phyloP scores from a whole-genome alignment of 805 yeast species.

The Nakazawaea holstii region DNA sequence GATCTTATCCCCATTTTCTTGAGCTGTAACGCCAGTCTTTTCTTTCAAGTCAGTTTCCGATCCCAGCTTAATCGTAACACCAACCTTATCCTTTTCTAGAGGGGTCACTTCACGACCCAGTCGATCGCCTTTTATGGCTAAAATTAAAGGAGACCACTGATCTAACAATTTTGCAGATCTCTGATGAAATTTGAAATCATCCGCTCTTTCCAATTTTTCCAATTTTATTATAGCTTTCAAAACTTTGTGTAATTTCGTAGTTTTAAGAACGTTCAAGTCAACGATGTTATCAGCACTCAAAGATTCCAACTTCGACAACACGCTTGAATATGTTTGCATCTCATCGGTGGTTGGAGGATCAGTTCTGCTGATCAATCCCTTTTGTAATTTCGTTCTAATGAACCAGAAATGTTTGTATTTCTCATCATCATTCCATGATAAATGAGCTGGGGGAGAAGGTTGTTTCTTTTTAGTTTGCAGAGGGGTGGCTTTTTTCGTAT shows the following conservation, averaged over 20 bases:
- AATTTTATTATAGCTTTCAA: conserved; percentile 40
- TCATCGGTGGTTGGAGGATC: conserved; percentile 37
- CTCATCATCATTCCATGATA: conserved; percentile 27
- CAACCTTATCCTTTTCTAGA: background rate
- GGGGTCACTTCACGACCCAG: background rate
- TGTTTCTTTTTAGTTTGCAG: conserved; percentile 1
- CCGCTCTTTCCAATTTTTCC: conserved; percentile 33
- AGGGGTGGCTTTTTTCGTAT: background rate
- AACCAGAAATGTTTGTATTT: conserved; percentile 40
- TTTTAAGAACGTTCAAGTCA: conserved; percentile 31
- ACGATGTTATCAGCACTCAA: conserved; percentile 27
- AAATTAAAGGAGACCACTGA: conserved; percentile 28
- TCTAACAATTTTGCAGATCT: conserved; percentile 34
- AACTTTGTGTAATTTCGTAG: conserved; percentile 48
- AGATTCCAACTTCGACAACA: conserved; percentile 34
- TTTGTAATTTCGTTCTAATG: conserved; percentile 43
- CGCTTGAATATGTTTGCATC: conserved; percentile 33
- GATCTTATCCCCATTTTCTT: background rate
- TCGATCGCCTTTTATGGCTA: conserved; percentile 2
- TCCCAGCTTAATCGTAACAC: background rate
- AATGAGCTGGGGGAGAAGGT: conserved; percentile 1
- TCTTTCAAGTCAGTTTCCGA: background rate
- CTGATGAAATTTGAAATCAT: conserved; percentile 40
- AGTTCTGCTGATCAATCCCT: conserved; percentile 40
- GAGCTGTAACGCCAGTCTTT: background rate